phyloP scores from a whole-genome alignment of 306 rosid species.

The Delonix regia region DNA sequence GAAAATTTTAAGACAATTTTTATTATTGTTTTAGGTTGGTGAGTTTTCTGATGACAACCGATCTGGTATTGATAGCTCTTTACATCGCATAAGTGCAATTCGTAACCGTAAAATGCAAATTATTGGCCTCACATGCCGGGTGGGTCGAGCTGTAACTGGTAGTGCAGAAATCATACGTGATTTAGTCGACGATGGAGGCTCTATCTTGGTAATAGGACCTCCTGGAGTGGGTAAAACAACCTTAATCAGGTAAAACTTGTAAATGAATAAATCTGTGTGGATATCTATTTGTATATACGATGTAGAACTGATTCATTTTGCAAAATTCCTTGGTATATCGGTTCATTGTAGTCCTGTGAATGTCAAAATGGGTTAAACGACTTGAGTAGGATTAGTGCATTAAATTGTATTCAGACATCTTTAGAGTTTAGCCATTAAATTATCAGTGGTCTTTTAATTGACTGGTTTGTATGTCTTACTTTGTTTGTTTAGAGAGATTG shows the following conservation, averaged over 20 bases:
- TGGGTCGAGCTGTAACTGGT: conserved; percentile 87
- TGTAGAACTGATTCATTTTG: conserved; percentile 18
- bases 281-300: background rate
- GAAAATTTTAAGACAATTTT: conserved; percentile 8
- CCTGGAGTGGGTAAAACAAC: conserved; percentile 99
- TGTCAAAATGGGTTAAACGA: background rate
- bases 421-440: background rate
- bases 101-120: conserved; percentile 90
- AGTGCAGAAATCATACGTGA: conserved; percentile 93
- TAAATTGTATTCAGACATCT: background rate
- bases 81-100: conserved; percentile 96
- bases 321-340: background rate
- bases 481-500: conserved; percentile 76
- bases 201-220: conserved; percentile 96
- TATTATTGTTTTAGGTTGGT: conserved; percentile 65
- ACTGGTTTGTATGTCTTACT: conserved; percentile 32
- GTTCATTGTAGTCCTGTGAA: background rate
- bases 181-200: conserved; percentile 76
- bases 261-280: background rate
- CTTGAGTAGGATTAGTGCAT: background rate
- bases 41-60: conserved; percentile 99
- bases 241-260: conserved; percentile 72
- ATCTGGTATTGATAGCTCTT: conserved; percentile 87
- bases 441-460: background rate
- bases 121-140: conserved; percentile 98